Base-by-base conservation (phyloP, 1,284 basidiomycete genomes). In the Nidula niveotomentosa region DNA sequence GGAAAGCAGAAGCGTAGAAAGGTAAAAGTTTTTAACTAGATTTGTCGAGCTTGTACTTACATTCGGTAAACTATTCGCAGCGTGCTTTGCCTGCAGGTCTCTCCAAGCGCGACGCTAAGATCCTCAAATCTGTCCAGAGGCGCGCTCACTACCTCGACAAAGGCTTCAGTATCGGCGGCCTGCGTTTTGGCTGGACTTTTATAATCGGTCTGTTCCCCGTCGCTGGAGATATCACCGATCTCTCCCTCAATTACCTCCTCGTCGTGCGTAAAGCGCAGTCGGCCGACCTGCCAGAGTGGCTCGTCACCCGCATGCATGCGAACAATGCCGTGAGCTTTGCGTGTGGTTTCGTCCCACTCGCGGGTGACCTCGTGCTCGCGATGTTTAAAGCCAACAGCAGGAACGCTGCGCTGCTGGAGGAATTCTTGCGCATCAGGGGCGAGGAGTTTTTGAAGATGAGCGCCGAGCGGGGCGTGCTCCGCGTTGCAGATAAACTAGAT, bases 71-170 rank as follows among this genome's bases (percentile, higher is more conserved):
- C 33, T 23, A 53, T 45, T 44, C 50, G 13, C 56, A 94, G 91
- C 81, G 91, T 51, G 79, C 80, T 6, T 69, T 87, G 0, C 93
- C 93, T 0, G 85, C 86, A 7, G 94, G 94, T 0, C 80, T 97
- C 3, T 91, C 92, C 0, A 71, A 79, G 35, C 80, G 88, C 35
- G 94, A 97, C 58, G 81, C 81, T n/a, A 85, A 85, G 60, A 86
- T 94, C 51, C 77, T 95, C 51, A 81, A 80, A 61, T 83, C 87
- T 15, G 85, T 96, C 46, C 85, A 92, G 67, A 76, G 79, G 51
- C 80, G 95, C 7, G 95, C 96, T 0, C 94, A 95, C 67, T 85
- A 90, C 66, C 88, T 98, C 53, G 96, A 98, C 78, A 96, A 94
- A 71, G 90, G 93, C 6, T 92, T 98, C 76, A 78, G 69, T 48